phyloP scores from a whole-genome alignment of 495 filamentous ascomycete species.

The Patellaria atrata region DNA sequence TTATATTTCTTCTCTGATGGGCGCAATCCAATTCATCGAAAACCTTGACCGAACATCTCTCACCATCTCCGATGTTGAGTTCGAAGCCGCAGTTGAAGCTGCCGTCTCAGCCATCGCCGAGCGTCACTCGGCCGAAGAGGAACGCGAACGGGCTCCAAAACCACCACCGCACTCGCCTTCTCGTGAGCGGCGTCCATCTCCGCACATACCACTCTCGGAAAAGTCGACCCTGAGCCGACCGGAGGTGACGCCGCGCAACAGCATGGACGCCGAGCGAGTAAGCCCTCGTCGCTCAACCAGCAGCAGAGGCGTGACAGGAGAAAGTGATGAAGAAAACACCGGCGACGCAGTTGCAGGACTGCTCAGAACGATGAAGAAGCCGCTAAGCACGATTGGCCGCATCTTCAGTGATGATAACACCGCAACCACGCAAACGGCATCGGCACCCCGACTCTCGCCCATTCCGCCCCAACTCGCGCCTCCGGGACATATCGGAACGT shows the following conservation, averaged over 20 bases:
- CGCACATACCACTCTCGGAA: conserved; percentile 35
- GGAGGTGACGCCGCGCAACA: conserved; percentile 40
- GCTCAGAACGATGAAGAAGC: conserved; percentile 79
- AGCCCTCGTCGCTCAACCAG: conserved; percentile 32
- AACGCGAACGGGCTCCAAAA: conserved; percentile 22
- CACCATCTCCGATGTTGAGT: conserved; percentile 88
- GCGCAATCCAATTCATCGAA: conserved; percentile 93
- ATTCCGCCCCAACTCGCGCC: conserved; percentile 25
- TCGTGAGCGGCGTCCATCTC: too few species aligned
- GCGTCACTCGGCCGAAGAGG: conserved; percentile 46
- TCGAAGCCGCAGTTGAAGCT: conserved; percentile 86
- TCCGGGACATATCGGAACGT: not conserved
- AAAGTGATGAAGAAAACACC: conserved; percentile 49
- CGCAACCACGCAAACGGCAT: conserved; percentile 40
- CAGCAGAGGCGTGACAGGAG: conserved; percentile 31
- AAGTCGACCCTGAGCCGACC: conserved; percentile 43
- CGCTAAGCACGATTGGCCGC: conserved; percentile 85
- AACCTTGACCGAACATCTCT: conserved; percentile 85
- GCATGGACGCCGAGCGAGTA: conserved; percentile 41
- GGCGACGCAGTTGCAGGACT: conserved; percentile 81
- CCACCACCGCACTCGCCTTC: conserved; percentile 17
- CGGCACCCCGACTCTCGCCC: conserved; percentile 45
- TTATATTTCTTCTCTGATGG: conserved; percentile 96
- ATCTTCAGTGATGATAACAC: conserved; percentile 77
- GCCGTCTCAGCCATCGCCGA: conserved; percentile 95